Conservation (phyloP, 2,329 filamentous ascomycete genomes). For the Orbilia brochopaga region DNA sequence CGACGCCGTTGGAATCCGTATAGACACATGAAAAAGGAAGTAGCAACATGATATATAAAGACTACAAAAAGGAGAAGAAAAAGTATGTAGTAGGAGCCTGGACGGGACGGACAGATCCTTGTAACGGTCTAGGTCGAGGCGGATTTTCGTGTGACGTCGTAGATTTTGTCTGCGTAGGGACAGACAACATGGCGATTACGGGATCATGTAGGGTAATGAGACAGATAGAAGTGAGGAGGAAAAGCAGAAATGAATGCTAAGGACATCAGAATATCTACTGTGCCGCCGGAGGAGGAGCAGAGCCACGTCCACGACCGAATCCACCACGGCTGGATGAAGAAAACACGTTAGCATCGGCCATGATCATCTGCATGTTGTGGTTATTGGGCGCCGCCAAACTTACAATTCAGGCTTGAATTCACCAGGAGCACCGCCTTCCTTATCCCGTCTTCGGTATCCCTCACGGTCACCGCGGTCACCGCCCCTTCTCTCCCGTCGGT, state of each 20-base stretch:
- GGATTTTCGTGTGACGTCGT: constrained; percentile 20
- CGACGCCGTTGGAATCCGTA: constrained; percentile 51
- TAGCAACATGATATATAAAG: constrained; percentile 46
- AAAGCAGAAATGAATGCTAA: constrained; percentile 36
- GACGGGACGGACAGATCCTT: no score
- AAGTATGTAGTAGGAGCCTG: constrained; percentile 18
- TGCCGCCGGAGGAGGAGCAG: constrained; percentile 61
- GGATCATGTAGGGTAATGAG: constrained; percentile 49
- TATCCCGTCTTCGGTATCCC: constrained; percentile 88
- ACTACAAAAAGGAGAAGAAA: constrained; percentile 30
- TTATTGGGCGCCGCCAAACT: constrained; percentile 57
- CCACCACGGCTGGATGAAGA: constrained; percentile 74
- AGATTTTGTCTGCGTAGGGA: constrained; percentile 19
- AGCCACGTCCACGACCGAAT: constrained; percentile 85
- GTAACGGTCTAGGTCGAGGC: neutral
- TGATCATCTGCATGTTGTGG: no score
- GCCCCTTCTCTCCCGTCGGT: constrained; percentile 67
- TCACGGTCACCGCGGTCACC: constrained; percentile 78
- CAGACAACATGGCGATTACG: constrained; percentile 45
- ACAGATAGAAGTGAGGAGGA: constrained; percentile 54
- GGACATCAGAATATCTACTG: constrained; percentile 50
- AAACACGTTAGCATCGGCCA: constrained; percentile 55
- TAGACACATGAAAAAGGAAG: constrained; percentile 46
- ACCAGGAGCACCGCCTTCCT: constrained; percentile 90
- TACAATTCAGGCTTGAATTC: constrained; percentile 91